Percentiles rank a stretch among this genome's conserved stretches.
Conservation (phyloP, 176 grass and related monocot genomes). For the Zizania latifolia region DNA sequence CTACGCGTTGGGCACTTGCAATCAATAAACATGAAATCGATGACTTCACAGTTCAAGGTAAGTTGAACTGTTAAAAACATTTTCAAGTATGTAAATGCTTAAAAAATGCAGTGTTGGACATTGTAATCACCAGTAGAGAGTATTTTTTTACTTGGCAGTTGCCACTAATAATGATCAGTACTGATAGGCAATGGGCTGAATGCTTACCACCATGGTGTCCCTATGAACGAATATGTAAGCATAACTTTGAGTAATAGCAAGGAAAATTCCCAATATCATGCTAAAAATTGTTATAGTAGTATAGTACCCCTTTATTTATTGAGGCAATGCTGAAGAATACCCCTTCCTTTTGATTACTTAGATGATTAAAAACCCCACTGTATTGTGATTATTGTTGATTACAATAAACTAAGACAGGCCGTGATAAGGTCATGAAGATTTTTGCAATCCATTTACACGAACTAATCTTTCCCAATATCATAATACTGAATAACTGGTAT, state of each 20-base stretch:
- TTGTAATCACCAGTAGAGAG: background rate
- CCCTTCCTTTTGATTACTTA: background rate
- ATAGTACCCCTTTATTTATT: background rate
- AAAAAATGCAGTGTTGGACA: background rate
- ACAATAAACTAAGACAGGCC: background rate
- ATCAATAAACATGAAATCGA: constrained; percentile 74
- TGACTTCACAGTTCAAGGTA: constrained; percentile 76
- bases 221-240: no score
- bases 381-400: background rate
- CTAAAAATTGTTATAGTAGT: no score
- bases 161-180: background rate
- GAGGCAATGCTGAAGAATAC: background rate
- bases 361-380: background rate
- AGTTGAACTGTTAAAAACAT: background rate
- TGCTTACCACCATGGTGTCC: background rate
- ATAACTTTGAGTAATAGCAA: no score
- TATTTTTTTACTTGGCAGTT: background rate
- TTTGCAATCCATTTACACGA: background rate
- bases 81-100: background rate
- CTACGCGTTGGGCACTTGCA: constrained; percentile 74
- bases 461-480: background rate
- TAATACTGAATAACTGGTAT: background rate
- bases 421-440: background rate
- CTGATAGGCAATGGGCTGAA: background rate
- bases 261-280: no score